A percentile compares a stretch with the other conserved stretches of the same genome.
phyloP scores from a whole-genome alignment of 305 asterid genomes.

The Fraxinus nigra region DNA sequence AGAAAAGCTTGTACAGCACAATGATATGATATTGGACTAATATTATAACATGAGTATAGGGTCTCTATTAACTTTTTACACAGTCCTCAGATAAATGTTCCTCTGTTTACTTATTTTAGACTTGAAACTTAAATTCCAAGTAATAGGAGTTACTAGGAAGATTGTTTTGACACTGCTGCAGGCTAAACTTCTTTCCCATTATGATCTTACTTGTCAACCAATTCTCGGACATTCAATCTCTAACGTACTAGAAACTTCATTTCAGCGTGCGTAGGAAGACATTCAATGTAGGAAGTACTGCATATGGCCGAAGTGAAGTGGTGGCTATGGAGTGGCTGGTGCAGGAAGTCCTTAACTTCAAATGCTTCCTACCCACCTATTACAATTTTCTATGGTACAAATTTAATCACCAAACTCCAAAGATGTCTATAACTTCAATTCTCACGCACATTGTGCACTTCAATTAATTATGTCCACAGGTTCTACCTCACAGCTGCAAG shows the following conservation, averaged over 20 bases:
- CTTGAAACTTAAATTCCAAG: neutral
- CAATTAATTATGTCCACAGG: slow-evolving; percentile 38
- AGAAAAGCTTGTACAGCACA: neutral
- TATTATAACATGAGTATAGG: neutral
- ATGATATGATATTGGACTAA: neutral
- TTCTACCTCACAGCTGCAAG: slow-evolving; percentile 78
- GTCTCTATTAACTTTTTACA: neutral
- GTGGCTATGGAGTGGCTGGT: slow-evolving; percentile 99
- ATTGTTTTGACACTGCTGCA: neutral
- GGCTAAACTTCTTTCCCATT: neutral
- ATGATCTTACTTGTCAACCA: neutral
- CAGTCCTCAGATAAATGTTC: neutral
- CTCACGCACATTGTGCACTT: neutral
- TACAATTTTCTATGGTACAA: slow-evolving; percentile 85
- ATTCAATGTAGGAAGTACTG: slow-evolving; percentile 52
- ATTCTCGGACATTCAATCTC: neutral
- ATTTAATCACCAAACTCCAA: neutral
- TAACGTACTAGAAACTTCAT: neutral
- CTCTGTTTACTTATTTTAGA: neutral
- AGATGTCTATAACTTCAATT: neutral
- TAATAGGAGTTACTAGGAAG: neutral
- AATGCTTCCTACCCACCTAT: slow-evolving; percentile 79
- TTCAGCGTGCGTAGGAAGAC: slow-evolving; percentile 57
- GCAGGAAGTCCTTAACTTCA: slow-evolving; percentile 81
- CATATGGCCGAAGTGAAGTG: slow-evolving; percentile 68